Conservation (phyloP, 768 basidiomycete genomes). For the Leccinum variicolor region DNA sequence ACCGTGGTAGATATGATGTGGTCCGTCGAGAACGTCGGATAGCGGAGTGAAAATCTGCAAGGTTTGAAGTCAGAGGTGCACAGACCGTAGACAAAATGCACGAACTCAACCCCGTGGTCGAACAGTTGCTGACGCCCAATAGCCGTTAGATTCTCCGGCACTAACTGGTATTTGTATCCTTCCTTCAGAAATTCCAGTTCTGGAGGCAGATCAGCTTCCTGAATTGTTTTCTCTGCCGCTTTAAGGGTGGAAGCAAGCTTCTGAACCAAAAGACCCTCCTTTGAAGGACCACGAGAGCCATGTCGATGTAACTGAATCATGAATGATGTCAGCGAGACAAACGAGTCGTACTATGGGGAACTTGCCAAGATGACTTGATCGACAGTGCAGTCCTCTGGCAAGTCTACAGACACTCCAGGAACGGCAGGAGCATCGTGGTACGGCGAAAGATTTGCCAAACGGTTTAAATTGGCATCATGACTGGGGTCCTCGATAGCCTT, state of each 20-base stretch:
- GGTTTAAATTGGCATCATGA: not conserved
- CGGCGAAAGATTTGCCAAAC: slow-evolving; percentile 36
- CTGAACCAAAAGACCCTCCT: slow-evolving; percentile 27
- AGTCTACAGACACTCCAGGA: slow-evolving; percentile 23
- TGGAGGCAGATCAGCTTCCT: slow-evolving; percentile 29
- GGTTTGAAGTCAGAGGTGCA: not conserved
- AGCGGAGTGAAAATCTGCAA: slow-evolving; percentile 19
- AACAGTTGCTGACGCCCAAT: slow-evolving; percentile 38
- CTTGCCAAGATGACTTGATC: slow-evolving; percentile 40
- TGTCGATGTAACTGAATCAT: slow-evolving; percentile 37
- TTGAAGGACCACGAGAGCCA: slow-evolving; percentile 37
- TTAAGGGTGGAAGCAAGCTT: slow-evolving; percentile 32
- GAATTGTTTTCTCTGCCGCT: slow-evolving; percentile 19
- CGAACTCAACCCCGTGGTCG: slow-evolving; percentile 38
- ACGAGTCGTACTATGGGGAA: not conserved
- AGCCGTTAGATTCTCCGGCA: slow-evolving; percentile 35
- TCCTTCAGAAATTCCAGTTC: slow-evolving; percentile 36
- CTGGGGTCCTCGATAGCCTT: not conserved
- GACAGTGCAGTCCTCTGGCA: slow-evolving; percentile 40
- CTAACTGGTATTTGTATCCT: slow-evolving; percentile 33
- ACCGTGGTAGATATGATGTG: slow-evolving; percentile 9
- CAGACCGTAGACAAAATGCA: not conserved
- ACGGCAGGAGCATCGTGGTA: slow-evolving; percentile 33
- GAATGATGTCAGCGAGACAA: not conserved
- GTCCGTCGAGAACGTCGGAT: slow-evolving; percentile 18